Conservation (phyloP, 2,329 filamentous ascomycete species). For the Myriosclerotinia scirpicola region DNA sequence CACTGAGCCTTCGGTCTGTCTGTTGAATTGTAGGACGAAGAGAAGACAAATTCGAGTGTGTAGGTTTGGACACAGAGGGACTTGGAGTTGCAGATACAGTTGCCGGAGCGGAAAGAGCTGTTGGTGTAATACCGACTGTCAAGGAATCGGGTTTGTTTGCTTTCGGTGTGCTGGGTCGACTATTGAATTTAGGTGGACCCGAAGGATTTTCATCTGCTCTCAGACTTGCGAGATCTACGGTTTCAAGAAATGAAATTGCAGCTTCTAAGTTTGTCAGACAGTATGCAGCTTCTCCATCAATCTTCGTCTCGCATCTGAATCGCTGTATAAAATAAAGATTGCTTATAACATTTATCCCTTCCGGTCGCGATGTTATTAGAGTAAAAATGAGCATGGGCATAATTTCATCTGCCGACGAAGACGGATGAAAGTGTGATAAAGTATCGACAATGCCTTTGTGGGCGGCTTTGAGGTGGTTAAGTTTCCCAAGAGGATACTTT, state of each 20-base stretch:
- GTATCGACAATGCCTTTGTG: constrained; percentile 96
- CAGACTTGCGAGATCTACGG: constrained; percentile 87
- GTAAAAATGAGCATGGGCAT: constrained; percentile 96
- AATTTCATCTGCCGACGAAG: constrained; percentile 95
- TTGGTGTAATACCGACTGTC: constrained; percentile 38
- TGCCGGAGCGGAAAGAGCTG: constrained; percentile 35
- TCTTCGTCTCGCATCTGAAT: constrained; percentile 80
- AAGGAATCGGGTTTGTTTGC: constrained; percentile 33
- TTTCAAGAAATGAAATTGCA: constrained; percentile 90
- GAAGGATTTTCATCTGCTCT: constrained; percentile 75
- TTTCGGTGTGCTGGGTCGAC: constrained; percentile 50
- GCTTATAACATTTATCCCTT: constrained; percentile 85
- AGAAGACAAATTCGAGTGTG: constrained; percentile 38
- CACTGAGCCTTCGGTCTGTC: constrained; percentile 76
- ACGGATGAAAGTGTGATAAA: constrained; percentile 63
- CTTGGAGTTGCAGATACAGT: constrained; percentile 34
- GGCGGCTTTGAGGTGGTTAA: constrained; percentile 81
- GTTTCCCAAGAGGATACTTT: constrained; percentile 85
- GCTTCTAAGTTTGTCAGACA: constrained; percentile 96
- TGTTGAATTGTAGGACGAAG: constrained; percentile 42
- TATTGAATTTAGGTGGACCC: constrained; percentile 60
- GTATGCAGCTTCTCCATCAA: constrained; percentile 93
- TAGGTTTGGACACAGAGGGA: constrained; percentile 41
- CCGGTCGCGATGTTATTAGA: constrained; percentile 84
- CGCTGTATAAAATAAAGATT: constrained; percentile 93